phyloP scores from a whole-genome alignment of 208 protist genomes.

The Phytomonas francai region DNA sequence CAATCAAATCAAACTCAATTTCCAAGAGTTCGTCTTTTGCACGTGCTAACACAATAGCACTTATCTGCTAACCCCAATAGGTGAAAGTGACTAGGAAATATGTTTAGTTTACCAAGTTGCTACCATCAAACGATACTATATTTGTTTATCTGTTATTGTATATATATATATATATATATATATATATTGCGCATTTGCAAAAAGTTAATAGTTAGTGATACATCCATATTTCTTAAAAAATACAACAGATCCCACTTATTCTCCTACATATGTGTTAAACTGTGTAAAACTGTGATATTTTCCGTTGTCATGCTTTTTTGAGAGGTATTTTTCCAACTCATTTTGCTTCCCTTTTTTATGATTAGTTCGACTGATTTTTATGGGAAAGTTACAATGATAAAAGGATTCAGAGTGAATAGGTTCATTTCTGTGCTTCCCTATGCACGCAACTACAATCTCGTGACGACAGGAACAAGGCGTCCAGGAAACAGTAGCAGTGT shows the following conservation, averaged over 20 bases:
- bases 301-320: neutral
- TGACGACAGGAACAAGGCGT: neutral
- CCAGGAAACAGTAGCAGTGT: neutral
- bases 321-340: neutral
- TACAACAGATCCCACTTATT: slow-evolving; percentile 5
- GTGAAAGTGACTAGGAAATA: neutral
- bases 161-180: neutral
- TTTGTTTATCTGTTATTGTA: neutral
- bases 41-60: neutral
- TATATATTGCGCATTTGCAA: neutral
- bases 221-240: neutral
- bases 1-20: neutral
- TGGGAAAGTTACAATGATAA: neutral
- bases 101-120: neutral
- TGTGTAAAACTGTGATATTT: neutral
- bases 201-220: neutral
- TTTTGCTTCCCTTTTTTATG: slow-evolving; percentile 5
- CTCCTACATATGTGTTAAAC: slow-evolving; percentile 3
- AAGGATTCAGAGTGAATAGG: neutral
- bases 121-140: neutral
- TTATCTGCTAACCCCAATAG: neutral
- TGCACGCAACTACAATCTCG: neutral
- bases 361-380: slow-evolving; percentile 4
- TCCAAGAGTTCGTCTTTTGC: neutral
- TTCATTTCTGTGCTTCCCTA: neutral